A percentile compares a stretch with the other conserved stretches of the same genome.
Conservation (phyloP, 2,329 filamentous ascomycete genomes). For the Helicocarpus griseus region DNA sequence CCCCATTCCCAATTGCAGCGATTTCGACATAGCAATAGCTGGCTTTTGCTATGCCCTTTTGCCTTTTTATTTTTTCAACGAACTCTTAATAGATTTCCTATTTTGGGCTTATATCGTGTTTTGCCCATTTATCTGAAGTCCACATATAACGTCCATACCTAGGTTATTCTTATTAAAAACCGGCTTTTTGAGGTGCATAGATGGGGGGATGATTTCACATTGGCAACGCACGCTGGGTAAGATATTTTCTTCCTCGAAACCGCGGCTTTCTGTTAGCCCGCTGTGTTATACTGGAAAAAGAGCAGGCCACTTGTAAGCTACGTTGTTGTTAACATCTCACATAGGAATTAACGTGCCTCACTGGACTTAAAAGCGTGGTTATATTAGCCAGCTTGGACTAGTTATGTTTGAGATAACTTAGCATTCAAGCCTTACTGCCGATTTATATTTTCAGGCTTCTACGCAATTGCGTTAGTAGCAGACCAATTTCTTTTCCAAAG, state of each 20-base stretch:
- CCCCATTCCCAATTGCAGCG: neutral
- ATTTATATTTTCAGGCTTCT: neutral
- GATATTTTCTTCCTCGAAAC: neutral
- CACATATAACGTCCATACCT: neutral
- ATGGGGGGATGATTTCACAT: neutral
- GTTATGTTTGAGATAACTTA: neutral
- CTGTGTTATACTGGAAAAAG: neutral
- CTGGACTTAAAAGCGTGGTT: neutral
- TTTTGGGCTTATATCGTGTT: neutral
- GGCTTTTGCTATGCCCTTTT: constrained; percentile 5
- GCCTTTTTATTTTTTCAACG: neutral
- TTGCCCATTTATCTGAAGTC: neutral
- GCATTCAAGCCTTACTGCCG: neutral
- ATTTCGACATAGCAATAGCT: constrained; percentile 7
- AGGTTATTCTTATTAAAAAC: neutral
- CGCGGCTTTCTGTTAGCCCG: neutral
- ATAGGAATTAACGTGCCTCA: neutral
- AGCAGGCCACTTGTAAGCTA: neutral
- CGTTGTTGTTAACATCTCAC: neutral
- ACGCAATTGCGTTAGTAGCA: neutral
- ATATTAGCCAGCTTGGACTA: neutral
- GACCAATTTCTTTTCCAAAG: no score
- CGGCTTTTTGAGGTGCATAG: neutral
- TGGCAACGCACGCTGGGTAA: neutral
- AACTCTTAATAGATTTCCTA: neutral